Evolutionary conservation across 805 yeast genomes (phyloP).

Genomic region (Debaryomyces tyrocola): DNA sequence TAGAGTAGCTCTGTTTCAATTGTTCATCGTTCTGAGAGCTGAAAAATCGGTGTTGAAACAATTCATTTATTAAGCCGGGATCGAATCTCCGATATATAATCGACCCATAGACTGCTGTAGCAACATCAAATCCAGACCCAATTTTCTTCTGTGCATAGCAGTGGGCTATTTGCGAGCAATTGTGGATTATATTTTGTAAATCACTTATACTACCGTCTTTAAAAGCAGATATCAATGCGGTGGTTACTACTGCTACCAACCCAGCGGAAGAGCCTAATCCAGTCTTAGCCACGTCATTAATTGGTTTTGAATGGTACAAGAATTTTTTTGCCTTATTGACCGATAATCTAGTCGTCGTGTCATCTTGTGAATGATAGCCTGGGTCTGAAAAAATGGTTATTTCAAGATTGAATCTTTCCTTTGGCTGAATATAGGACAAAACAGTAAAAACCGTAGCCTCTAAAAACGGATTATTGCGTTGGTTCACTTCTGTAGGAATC

Average conservation of each 20-base stretch:
- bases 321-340: constrained; percentile 46
- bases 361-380: constrained; percentile 80
- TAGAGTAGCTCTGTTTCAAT: constrained; percentile 4
- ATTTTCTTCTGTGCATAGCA: constrained; percentile 93
- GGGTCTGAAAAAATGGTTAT: constrained; percentile 80
- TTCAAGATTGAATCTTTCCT: constrained; percentile 27
- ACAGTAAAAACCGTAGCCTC: constrained; percentile 60
- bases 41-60: constrained; percentile 33
- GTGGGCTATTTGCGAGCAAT: constrained; percentile 84
- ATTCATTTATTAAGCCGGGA: constrained; percentile 48
- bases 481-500: constrained; percentile 26
- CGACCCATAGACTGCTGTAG: constrained; percentile 91
- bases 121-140: constrained; percentile 97
- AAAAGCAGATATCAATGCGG: constrained; percentile 61
- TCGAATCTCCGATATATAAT: constrained; percentile 76
- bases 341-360: constrained; percentile 36
- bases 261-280: constrained; percentile 98
- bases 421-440: constrained; percentile 49
- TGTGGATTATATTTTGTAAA: constrained; percentile 54
- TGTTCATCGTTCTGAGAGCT: constrained; percentile 3
- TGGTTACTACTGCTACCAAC: constrained; percentile 73
- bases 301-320: constrained; percentile 57
- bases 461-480: constrained; percentile 67
- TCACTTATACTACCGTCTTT: constrained; percentile 28
- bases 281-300: constrained; percentile 81